These are phyloP conservation scores for Penicillium daleae DNA, from an alignment of 495 filamentous ascomycete species.

Conservation along the genomic window DNA sequence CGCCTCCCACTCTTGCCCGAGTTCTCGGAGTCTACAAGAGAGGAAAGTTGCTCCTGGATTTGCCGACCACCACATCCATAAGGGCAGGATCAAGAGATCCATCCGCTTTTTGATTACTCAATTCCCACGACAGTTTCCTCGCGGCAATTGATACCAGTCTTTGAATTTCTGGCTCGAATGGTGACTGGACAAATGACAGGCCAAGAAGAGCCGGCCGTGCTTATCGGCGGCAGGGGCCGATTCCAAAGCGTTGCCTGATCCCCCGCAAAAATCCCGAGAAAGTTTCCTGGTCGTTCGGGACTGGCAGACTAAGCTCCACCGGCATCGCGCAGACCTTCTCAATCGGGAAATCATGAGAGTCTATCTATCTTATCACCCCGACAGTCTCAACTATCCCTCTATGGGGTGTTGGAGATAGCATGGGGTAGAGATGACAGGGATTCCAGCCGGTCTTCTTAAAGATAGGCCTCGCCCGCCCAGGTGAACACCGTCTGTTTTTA, in stretches of 20 bases:
- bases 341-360: slow-evolving; percentile 24
- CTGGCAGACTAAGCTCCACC: slow-evolving; percentile 26
- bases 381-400: slow-evolving; percentile 4
- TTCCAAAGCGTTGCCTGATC: slow-evolving; percentile 10
- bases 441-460: slow-evolving; percentile 10
- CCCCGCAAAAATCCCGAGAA: slow-evolving; percentile 20
- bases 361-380: slow-evolving; percentile 30
- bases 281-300: slow-evolving; percentile 29
- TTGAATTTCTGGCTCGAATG: neutral
- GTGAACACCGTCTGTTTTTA: neutral
- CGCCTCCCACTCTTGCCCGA: neutral
- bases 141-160: slow-evolving; percentile 8
- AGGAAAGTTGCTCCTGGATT: neutral
- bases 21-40: neutral
- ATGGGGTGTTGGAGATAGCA: slow-evolving; percentile 19
- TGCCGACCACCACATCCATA: slow-evolving; percentile 9
- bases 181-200: slow-evolving; percentile 13
- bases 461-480: neutral
- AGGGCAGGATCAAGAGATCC: slow-evolving; percentile 18
- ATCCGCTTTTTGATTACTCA: slow-evolving; percentile 17
- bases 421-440: slow-evolving; percentile 10
- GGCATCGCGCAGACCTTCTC: slow-evolving; percentile 37
- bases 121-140: slow-evolving; percentile 14
- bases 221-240: slow-evolving; percentile 17
- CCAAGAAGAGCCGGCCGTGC: neutral